Evolutionary conservation across 2,329 filamentous ascomycete species (phyloP).

Genomic region (Helminthosporium solani): DNA sequence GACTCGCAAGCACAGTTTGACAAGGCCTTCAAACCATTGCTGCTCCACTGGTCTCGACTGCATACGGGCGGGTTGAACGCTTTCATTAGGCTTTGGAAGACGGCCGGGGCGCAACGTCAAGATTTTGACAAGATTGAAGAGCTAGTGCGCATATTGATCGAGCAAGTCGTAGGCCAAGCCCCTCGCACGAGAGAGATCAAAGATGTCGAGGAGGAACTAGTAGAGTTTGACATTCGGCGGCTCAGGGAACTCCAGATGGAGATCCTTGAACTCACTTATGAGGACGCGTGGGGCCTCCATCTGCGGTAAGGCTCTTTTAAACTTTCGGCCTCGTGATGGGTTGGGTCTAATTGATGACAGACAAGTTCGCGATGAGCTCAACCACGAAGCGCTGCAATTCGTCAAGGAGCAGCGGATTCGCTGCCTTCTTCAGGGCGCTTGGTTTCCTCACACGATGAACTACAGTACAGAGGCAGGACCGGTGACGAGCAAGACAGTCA

Average conservation of each 20-base stretch:
- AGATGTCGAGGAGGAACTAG: conserved; percentile 86
- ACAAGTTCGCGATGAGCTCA: conserved; percentile 87
- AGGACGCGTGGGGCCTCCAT: conserved; percentile 91
- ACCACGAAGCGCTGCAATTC: conserved; percentile 89
- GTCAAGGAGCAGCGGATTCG: conserved; percentile 95
- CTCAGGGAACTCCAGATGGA: conserved; percentile 91
- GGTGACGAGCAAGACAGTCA: conserved; percentile 45
- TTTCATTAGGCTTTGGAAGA: conserved; percentile 91
- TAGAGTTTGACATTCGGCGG: conserved; percentile 75
- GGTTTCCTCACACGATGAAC: conserved; percentile 68
- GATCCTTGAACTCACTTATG: conserved; percentile 83
- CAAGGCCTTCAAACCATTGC: conserved; percentile 78
- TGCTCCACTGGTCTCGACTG: conserved; percentile 89
- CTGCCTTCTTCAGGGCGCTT: conserved; percentile 82
- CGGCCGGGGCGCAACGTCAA: conserved; percentile 76
- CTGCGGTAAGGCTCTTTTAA: conserved; percentile 54
- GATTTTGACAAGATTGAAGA: conserved; percentile 95
- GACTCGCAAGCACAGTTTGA: conserved; percentile 80
- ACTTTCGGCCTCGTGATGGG: not conserved
- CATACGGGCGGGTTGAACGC: conserved; percentile 83
- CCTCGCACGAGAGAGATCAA: conserved; percentile 78
- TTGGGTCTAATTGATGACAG: conserved; percentile 34
- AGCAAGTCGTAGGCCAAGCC: conserved; percentile 83
- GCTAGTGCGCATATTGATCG: conserved; percentile 82
- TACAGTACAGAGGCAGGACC: conserved; percentile 51